These are phyloP conservation scores for Gaertneriomyces semiglobifer DNA, from an alignment of 192 early-diverging fungal genomes.

Conservation along the genomic window DNA sequence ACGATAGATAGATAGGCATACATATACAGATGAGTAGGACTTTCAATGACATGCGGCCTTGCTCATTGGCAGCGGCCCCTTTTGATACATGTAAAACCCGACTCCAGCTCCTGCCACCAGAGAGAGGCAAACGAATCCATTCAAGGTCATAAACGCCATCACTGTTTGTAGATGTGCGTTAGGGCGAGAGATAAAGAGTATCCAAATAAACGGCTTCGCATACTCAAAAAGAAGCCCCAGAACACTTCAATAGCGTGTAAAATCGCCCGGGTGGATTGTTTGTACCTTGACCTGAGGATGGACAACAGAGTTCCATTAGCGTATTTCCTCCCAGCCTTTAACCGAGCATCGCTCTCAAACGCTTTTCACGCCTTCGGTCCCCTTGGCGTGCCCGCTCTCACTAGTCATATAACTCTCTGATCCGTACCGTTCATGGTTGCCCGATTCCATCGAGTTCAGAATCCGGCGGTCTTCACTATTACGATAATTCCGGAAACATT, in stretches of 20 bases:
- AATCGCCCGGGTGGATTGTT: background rate
- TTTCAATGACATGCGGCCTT: background rate
- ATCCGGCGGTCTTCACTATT: background rate
- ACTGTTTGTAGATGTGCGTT: background rate
- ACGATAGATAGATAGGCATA: too few species aligned
- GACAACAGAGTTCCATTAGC: background rate
- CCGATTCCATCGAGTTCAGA: background rate
- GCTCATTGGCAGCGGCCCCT: background rate
- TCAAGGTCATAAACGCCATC: constrained; percentile 9
- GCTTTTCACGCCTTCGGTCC: background rate
- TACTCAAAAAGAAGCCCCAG: constrained; percentile 2
- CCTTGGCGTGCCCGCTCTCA: background rate
- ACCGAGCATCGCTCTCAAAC: background rate
- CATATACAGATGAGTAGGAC: too few species aligned
- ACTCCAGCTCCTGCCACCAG: background rate
- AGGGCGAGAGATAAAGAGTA: background rate
- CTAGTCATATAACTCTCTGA: background rate
- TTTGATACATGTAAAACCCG: background rate
- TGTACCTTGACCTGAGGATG: background rate
- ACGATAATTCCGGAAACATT: constrained; percentile 3
- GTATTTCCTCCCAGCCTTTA: background rate
- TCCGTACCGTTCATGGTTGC: background rate
- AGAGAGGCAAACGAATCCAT: constrained; percentile 8
- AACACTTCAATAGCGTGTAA: constrained; percentile 1
- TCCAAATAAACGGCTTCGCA: background rate